Evolutionary conservation across 2,329 filamentous ascomycete genomes (phyloP).

Genomic region (Sporothrix schenckii): DNA sequence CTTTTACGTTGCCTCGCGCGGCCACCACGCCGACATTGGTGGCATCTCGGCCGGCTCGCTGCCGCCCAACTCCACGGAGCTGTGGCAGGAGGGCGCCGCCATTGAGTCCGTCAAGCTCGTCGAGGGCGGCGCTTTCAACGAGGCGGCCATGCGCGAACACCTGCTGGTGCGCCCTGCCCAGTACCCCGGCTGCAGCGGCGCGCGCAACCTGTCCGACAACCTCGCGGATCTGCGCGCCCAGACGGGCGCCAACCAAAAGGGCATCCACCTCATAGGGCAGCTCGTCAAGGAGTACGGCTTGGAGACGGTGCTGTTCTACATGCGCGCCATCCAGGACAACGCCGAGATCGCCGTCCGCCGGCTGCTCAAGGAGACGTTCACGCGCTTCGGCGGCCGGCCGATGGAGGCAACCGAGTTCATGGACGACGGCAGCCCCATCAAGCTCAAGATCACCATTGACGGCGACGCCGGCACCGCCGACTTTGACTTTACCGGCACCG

Average conservation of each 20-base stretch:
- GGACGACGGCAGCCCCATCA: constrained; percentile 47
- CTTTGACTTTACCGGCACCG: constrained; percentile 47
- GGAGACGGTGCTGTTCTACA: constrained; percentile 71
- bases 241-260: constrained; percentile 73
- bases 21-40: constrained; percentile 82
- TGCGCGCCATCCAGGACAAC: constrained; percentile 75
- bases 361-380: constrained; percentile 65
- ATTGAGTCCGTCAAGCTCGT: constrained; percentile 72
- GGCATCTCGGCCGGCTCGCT: constrained; percentile 80
- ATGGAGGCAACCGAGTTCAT: constrained; percentile 46
- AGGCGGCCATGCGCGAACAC: constrained; percentile 70
- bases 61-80: constrained; percentile 70
- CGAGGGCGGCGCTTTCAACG: constrained; percentile 74
- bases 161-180: constrained; percentile 68
- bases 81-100: constrained; percentile 66
- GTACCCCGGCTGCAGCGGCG: constrained; percentile 69
- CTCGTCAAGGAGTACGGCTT: constrained; percentile 75
- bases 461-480: constrained; percentile 41
- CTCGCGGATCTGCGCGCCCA: constrained; percentile 76
- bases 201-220: constrained; percentile 72
- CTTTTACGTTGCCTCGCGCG: constrained; percentile 79
- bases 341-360: constrained; percentile 72
- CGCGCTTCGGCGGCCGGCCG: constrained; percentile 51
- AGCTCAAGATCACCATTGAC: constrained; percentile 43
- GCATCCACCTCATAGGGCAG: constrained; percentile 70